Evolutionary conservation across 2,329 filamentous ascomycete species (phyloP), one percentile per base, ranked within the genome.

Genomic region (Catunica adiposa): DNA sequence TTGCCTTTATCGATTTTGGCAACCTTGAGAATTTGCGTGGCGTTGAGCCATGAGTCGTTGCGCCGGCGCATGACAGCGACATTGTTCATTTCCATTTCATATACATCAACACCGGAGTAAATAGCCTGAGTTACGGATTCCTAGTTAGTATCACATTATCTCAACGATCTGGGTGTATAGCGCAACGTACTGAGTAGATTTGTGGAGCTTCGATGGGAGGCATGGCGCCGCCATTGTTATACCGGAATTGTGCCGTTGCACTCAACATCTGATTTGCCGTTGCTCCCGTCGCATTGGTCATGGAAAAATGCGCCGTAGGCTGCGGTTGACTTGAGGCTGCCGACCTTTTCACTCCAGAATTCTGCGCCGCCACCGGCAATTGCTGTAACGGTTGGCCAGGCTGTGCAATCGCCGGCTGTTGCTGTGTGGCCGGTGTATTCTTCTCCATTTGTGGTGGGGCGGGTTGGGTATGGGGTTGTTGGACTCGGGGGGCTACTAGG

Each of bases 1-100:
- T 95, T 94, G 59, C 90, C 92, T 71, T 98, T 98, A 66, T 96
- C 90, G 59, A 98, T 89, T 53, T 89, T 89, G 37, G 92, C 92
- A 37, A 97, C 89, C 66, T 98, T 98, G 61, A 98, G 79, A 61
- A 98, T 97, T 68, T 98, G 92, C 0, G 92, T 98, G 54, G 92
- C 92, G 70, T 98, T 98, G 61, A 98, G 76, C 87, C 90, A 97
- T 61, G 88, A 90, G 68, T 98, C 92, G 62, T 86, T 84, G 61
- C 92, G 84, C 58, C 92, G 83, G 67, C 92, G 87, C 92, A 98
- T 98, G 53, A 97, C 89, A 23, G 89, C 88, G 61, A 98, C 76
- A 48, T 80, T 80, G 66, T 95, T 94, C 59, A 97, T 86, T 67
- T 96, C 89, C 89, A 97, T 96, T 70, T 98, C 92, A 72, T 97